Evolutionary conservation across 208 protist species (phyloP).

Genomic region (Leishmania arabica): DNA sequence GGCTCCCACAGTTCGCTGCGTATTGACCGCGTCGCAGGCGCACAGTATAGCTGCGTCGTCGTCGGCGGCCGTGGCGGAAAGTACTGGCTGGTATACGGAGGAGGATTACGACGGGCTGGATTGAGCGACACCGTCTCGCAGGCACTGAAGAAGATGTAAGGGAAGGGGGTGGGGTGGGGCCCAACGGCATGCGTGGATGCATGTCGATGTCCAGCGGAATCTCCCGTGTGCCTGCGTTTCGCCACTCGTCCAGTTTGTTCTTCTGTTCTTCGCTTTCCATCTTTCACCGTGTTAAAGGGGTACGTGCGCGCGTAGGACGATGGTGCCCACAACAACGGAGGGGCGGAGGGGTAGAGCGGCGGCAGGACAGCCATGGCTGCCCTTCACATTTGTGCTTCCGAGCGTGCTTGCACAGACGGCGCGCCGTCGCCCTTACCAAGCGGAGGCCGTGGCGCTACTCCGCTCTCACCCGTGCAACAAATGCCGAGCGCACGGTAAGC

Average conservation of each 20-base stretch:
- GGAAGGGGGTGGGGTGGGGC: neutral
- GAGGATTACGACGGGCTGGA: slow-evolving; percentile 33
- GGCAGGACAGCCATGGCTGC: neutral
- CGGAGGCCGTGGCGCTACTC: neutral
- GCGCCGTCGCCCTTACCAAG: neutral
- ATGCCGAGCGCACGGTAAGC: neutral
- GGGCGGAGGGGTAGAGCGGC: neutral
- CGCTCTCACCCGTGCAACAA: neutral
- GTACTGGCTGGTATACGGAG: slow-evolving; percentile 27
- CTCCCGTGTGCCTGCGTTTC: neutral
- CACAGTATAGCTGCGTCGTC: neutral
- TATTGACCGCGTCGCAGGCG: neutral
- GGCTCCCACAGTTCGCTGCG: slow-evolving; percentile 9
- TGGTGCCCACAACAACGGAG: no score
- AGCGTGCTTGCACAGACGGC: neutral
- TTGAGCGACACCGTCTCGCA: neutral
- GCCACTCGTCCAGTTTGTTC: neutral
- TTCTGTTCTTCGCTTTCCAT: neutral
- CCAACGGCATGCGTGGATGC: neutral
- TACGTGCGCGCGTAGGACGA: neutral
- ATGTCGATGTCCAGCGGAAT: neutral
- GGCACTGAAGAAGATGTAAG: neutral
- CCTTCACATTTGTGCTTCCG: neutral
- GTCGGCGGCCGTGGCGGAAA: neutral
- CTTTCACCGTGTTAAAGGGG: neutral